phyloP scores from a whole-genome alignment of 23 red algal genomes.

The Chondrus crispus region DNA sequence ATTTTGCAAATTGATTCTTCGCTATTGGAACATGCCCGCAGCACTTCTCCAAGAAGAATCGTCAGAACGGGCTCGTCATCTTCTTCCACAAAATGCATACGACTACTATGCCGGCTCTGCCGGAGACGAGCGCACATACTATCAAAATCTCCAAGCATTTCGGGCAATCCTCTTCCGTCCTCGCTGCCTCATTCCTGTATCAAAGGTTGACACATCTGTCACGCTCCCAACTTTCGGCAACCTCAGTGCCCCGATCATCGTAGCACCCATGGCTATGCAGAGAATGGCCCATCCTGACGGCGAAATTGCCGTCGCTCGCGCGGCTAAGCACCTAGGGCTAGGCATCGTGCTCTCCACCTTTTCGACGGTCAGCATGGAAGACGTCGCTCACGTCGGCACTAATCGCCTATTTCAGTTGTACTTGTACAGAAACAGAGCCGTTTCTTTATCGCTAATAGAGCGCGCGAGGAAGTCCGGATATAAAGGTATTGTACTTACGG shows the following conservation, averaged over 20 bases:
- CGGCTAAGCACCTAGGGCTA: slow-evolving; percentile 27
- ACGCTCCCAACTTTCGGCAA: slow-evolving; percentile 50
- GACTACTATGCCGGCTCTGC: slow-evolving; percentile 84
- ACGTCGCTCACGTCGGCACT: slow-evolving; percentile 22
- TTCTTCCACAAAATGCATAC: slow-evolving; percentile 71
- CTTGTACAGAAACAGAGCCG: slow-evolving; percentile 69
- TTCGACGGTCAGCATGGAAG: slow-evolving; percentile 74
- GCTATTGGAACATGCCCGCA: not conserved
- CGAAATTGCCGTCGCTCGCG: slow-evolving; percentile 79
- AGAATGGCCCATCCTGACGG: slow-evolving; percentile 94
- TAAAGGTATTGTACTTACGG: slow-evolving; percentile 74
- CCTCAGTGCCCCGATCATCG: slow-evolving; percentile 57
- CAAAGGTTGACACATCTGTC: slow-evolving; percentile 8
- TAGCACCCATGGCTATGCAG: slow-evolving; percentile 92
- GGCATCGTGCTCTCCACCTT: slow-evolving; percentile 72
- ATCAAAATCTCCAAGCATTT: slow-evolving; percentile 72
- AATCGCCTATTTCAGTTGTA: slow-evolving; percentile 88
- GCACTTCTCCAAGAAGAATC: not conserved
- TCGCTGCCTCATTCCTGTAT: slow-evolving; percentile 64
- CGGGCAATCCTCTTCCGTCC: slow-evolving; percentile 62
- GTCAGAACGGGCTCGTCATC: slow-evolving; percentile 6
- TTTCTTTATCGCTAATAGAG: slow-evolving; percentile 52
- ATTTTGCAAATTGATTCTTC: not conserved
- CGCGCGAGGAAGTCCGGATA: slow-evolving; percentile 61
- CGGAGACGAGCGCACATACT: slow-evolving; percentile 74